Percentiles rank a stretch among this genome's conserved stretches.
These are phyloP conservation scores for Aspergillus incahuasiensis DNA, from an alignment of 495 filamentous ascomycete genomes.

Conservation along the genomic window DNA sequence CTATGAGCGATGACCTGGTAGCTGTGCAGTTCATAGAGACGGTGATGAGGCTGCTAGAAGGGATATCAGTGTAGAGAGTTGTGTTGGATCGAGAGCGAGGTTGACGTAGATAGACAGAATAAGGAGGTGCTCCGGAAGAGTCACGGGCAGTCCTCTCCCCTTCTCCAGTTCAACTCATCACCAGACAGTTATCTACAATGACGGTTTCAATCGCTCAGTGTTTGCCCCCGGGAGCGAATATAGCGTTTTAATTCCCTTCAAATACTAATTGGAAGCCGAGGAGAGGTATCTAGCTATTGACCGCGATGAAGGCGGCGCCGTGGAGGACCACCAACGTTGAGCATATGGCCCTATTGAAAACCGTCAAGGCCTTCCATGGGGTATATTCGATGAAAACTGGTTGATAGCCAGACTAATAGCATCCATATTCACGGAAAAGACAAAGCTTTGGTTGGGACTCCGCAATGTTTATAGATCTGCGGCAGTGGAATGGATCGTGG, in stretches of 20 bases:
- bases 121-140: no score
- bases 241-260: not conserved
- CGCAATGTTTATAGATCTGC: not conserved
- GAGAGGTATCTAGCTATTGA: not conserved
- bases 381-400: not conserved
- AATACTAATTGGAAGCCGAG: not conserved
- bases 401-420: not conserved
- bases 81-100: no score
- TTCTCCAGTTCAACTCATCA: no score
- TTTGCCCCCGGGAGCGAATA: no score
- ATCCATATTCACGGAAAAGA: not conserved
- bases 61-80: slow-evolving; percentile 1
- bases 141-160: no score
- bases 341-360: not conserved
- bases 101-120: no score
- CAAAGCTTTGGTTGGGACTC: not conserved
- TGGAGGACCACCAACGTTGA: not conserved
- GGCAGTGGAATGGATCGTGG: not conserved
- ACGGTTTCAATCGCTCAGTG: no score
- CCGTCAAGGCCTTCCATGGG: not conserved
- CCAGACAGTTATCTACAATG: no score
- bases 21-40: not conserved
- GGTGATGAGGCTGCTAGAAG: not conserved
- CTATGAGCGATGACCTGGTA: not conserved
- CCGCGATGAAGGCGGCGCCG: not conserved